Percentiles rank a stretch among this genome's conserved stretches.
Evolutionary conservation across 768 basidiomycete species (phyloP).

Genomic region (Leccinum uliginosum): DNA sequence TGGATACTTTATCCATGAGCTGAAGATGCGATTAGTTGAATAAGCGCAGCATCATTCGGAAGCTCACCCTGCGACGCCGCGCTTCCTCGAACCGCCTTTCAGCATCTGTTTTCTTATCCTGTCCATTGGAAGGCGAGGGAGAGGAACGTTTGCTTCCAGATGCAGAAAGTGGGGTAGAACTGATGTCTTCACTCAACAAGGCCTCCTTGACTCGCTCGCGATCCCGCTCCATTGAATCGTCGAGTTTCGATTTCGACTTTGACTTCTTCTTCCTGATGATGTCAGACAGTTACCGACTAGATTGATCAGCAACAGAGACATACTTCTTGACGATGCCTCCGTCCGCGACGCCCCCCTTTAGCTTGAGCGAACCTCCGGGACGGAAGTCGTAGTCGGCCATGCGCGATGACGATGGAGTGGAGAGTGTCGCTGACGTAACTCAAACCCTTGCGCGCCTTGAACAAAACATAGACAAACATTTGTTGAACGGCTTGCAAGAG

Average conservation of each 20-base stretch:
- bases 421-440: slow-evolving; percentile 30
- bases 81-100: slow-evolving; percentile 85
- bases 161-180: slow-evolving; percentile 38
- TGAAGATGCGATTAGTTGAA: slow-evolving; percentile 28
- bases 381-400: slow-evolving; percentile 87
- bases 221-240: slow-evolving; percentile 41
- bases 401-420: slow-evolving; percentile 15
- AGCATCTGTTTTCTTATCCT: slow-evolving; percentile 74
- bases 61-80: slow-evolving; percentile 73
- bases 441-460: slow-evolving; percentile 5
- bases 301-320: slow-evolving; percentile 19
- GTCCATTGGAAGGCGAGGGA: slow-evolving; percentile 47
- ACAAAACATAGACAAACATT: slow-evolving; percentile 26
- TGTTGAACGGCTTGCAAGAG: not conserved
- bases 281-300: slow-evolving; percentile 4
- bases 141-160: slow-evolving; percentile 59
- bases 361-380: slow-evolving; percentile 84
- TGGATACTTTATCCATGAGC: slow-evolving; percentile 72
- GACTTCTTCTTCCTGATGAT: slow-evolving; percentile 73
- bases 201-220: slow-evolving; percentile 45
- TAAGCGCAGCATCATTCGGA: not conserved
- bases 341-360: slow-evolving; percentile 78
- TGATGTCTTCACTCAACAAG: slow-evolving; percentile 45
- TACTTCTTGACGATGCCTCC: slow-evolving; percentile 85
- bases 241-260: slow-evolving; percentile 62